Evolutionary conservation across 2,329 filamentous ascomycete species (phyloP).

Genomic region (Fusarium sulawesiense): DNA sequence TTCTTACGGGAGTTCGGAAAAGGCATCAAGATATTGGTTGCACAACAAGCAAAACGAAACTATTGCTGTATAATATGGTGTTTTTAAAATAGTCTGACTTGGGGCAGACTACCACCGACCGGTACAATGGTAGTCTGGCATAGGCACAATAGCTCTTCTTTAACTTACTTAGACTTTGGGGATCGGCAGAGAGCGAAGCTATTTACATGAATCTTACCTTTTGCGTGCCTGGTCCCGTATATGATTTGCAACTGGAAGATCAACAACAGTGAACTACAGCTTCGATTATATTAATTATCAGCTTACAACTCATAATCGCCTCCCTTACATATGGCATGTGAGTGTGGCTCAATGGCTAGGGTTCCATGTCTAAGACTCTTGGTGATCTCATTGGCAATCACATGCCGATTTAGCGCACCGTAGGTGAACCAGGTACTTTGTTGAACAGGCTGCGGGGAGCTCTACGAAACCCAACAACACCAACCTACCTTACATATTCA

Average conservation of each 20-base stretch:
- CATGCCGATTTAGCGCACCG: constrained; percentile 44
- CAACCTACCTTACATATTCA: constrained; percentile 29
- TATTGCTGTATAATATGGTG: constrained; percentile 32
- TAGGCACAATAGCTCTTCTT: constrained; percentile 2
- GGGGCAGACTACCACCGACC: neutral
- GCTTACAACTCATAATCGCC: neutral
- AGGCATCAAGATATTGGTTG: constrained; percentile 6
- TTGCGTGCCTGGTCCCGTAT: neutral
- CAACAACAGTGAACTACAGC: neutral
- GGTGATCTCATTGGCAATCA: constrained; percentile 48
- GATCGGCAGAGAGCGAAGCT: constrained; percentile 1
- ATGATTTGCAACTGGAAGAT: neutral
- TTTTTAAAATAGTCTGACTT: constrained; percentile 12
- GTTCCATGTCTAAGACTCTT: constrained; percentile 25
- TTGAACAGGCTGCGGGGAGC: constrained; percentile 42
- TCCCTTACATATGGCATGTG: constrained; percentile 14
- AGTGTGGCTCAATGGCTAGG: constrained; percentile 18
- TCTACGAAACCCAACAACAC: constrained; percentile 40
- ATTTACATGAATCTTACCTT: neutral
- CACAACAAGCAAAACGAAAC: constrained; percentile 5
- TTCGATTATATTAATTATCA: neutral
- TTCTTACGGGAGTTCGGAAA: neutral
- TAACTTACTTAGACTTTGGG: constrained; percentile 13
- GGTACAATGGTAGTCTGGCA: neutral
- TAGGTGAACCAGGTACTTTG: constrained; percentile 24